Evolutionary conservation across 1,139 yeast species (phyloP), one percentile per base, ranked within the genome.

Genomic region (Yamadazyma sp.): DNA sequence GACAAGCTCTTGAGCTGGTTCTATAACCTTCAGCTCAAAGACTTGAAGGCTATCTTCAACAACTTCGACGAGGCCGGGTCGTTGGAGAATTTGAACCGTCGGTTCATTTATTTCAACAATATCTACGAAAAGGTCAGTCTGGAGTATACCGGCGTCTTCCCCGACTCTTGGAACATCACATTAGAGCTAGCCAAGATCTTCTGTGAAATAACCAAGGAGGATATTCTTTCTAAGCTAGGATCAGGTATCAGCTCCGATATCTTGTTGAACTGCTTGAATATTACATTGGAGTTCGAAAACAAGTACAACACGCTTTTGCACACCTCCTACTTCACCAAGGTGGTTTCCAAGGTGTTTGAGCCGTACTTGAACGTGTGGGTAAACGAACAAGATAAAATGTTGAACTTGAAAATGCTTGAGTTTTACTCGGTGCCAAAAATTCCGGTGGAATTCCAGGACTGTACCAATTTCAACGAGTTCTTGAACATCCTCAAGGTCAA

Each of bases 41-140:
- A 90, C 53, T 80, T 92, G 41, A 75, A 76, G 30, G 67, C 78
- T 17, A 87, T 92, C 11, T 92, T 92, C 61, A 76, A 79, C 40
- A 72, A 80, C 21, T 71, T 79, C 14, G 97, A 89, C 50, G 98
- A 90, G 60, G 97, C 98, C 0, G 97, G 97, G 1, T 84, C 95
- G 1, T 64, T 92, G 44, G 98, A 92, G 44, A 92, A 92, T 59
- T 64, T 92, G 33, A 75, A 80, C 14, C 69, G 97, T 48, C 70
- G 98, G 36, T 92, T 80, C 56, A 76, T 90, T 23, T 92, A 86
- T 59, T 84, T 88, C 60, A 82, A 84, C 49, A 80, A 86, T 48
- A 74, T 87, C 1, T 62, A 90, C 41, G 74, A 73, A 34, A 75
- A 78, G 39, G 79, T 84, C 44, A 81, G 78, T 38, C 61, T 76